Percentiles rank a stretch among this genome's conserved stretches.
These are phyloP conservation scores for Penicillium sp. DNA, from an alignment of 2,329 filamentous ascomycete genomes.

Conservation along the genomic window DNA sequence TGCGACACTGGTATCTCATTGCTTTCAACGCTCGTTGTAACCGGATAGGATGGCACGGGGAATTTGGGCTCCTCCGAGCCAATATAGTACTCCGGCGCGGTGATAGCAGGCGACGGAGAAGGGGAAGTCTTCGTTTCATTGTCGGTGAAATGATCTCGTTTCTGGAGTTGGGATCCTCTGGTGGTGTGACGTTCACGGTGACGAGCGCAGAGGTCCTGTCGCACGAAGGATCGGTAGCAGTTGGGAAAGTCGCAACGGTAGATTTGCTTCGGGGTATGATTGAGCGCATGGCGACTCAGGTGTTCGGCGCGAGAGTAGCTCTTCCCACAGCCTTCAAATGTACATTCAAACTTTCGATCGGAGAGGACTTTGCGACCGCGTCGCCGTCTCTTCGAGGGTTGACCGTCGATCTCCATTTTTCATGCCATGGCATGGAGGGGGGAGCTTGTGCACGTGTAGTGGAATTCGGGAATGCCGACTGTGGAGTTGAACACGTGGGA, in stretches of 20 bases:
- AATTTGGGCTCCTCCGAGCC: constrained; percentile 16
- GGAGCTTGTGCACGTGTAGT: neutral
- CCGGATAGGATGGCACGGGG: constrained; percentile 19
- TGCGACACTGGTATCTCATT: constrained; percentile 17
- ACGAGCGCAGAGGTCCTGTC: constrained; percentile 84
- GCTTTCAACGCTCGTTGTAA: constrained; percentile 20
- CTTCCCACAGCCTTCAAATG: constrained; percentile 83
- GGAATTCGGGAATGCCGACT: neutral
- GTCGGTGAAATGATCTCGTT: constrained; percentile 44
- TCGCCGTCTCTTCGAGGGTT: constrained; percentile 41
- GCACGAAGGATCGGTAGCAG: constrained; percentile 85
- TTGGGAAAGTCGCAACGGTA: constrained; percentile 90
- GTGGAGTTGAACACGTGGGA: neutral
- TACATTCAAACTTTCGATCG: constrained; percentile 68
- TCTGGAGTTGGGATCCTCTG: constrained; percentile 50
- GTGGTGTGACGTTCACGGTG: constrained; percentile 78
- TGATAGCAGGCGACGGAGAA: constrained; percentile 23
- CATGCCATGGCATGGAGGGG: constrained; percentile 8
- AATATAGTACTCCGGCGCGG: constrained; percentile 19
- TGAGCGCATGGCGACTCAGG: constrained; percentile 75
- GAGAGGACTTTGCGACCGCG: constrained; percentile 45
- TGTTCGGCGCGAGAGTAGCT: constrained; percentile 96
- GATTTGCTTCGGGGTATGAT: constrained; percentile 89
- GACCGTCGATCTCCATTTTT: constrained; percentile 16
- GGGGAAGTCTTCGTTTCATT: constrained; percentile 21